These are phyloP conservation scores for Sclerotinia subarctica DNA, from an alignment of 2,329 filamentous ascomycete species.

Conservation along the genomic window DNA sequence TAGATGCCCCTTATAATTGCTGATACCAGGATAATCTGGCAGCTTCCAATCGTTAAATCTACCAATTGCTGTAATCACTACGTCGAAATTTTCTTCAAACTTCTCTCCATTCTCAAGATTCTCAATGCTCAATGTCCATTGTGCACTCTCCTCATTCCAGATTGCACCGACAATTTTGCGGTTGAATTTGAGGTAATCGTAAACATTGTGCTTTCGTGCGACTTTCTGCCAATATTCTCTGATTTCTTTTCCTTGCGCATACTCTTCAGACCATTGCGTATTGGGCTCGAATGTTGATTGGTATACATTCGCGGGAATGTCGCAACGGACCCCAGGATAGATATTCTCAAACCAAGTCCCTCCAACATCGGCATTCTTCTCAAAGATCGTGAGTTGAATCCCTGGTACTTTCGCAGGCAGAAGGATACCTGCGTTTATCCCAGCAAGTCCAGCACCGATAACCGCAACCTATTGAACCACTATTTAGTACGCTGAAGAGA, in stretches of 20 bases:
- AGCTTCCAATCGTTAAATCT: constrained; percentile 65
- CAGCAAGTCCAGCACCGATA: constrained; percentile 62
- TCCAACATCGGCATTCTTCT: constrained; percentile 46
- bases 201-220: constrained; percentile 62
- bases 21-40: constrained; percentile 56
- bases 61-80: constrained; percentile 61
- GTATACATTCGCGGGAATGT: constrained; percentile 51
- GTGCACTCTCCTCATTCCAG: constrained; percentile 51
- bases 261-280: constrained; percentile 65
- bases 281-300: constrained; percentile 58
- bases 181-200: constrained; percentile 53
- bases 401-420: constrained; percentile 65
- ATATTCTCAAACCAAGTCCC: constrained; percentile 54
- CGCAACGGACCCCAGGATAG: constrained; percentile 32
- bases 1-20: constrained; percentile 47
- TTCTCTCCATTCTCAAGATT: constrained; percentile 41
- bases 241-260: constrained; percentile 65
- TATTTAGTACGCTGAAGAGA: background rate
- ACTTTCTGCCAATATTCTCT: constrained; percentile 62
- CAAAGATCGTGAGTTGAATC: constrained; percentile 48
- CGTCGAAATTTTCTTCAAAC: constrained; percentile 51
- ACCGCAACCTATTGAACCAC: constrained; percentile 36
- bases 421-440: constrained; percentile 61
- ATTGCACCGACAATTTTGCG: constrained; percentile 53
- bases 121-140: constrained; percentile 49